phyloP scores from a whole-genome alignment of 140 eudicot species.

The Anethum foeniculum region DNA sequence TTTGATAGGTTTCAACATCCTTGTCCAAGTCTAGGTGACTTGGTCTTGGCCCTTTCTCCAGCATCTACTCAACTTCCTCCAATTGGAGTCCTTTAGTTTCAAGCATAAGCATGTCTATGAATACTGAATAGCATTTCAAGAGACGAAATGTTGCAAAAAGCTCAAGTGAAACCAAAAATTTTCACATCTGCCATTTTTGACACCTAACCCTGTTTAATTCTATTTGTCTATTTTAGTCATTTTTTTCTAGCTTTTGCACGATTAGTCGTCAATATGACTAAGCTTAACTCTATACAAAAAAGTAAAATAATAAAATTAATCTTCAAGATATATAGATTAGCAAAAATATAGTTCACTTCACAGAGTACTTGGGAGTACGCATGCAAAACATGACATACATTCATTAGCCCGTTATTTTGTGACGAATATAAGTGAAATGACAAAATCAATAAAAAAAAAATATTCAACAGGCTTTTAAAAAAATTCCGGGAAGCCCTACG shows the following conservation, averaged over 20 bases:
- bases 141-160: conserved; percentile 49
- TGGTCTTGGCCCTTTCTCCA: conserved; percentile 48
- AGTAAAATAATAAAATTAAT: neutral
- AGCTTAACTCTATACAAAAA: neutral
- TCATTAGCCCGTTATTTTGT: too few species aligned
- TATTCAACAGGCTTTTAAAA: too few species aligned
- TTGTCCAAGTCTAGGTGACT: conserved; percentile 14
- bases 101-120: conserved; percentile 42
- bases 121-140: conserved; percentile 37
- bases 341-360: too few species aligned
- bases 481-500: too few species aligned
- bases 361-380: too few species aligned
- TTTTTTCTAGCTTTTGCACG: neutral
- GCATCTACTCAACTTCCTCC: conserved; percentile 61
- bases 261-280: neutral
- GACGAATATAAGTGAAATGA: too few species aligned
- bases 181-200: neutral
- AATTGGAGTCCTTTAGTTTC: conserved; percentile 69
- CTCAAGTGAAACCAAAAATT: conserved; percentile 41
- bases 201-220: neutral
- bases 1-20: neutral
- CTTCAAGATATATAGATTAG: neutral
- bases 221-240: too few species aligned
- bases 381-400: too few species aligned
- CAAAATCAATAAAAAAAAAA: too few species aligned